These are phyloP conservation scores for Kazachstania sp. DNA, from an alignment of 1,139 yeast species.

Conservation along the genomic window DNA sequence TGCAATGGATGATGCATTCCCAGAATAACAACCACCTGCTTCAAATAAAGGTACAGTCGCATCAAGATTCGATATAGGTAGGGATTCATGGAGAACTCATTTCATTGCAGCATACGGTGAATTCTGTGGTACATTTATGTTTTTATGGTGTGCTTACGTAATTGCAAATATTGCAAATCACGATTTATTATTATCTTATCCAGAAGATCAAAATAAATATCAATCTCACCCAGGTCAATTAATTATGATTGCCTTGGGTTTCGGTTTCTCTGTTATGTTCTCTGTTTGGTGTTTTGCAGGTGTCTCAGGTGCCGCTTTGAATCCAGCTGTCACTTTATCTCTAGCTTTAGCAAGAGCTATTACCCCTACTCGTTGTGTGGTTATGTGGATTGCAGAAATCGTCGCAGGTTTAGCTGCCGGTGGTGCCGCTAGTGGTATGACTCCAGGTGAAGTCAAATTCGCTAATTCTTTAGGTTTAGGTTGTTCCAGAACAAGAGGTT, in stretches of 20 bases:
- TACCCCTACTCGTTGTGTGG: constrained; percentile 60
- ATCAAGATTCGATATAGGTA: constrained; percentile 7
- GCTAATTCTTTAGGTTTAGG: constrained; percentile 69
- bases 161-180: constrained; percentile 83
- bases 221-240: constrained; percentile 56
- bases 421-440: constrained; percentile 80
- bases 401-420: constrained; percentile 91
- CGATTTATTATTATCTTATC: constrained; percentile 39
- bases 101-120: constrained; percentile 52
- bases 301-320: constrained; percentile 82
- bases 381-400: constrained; percentile 61
- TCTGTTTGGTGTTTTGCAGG: constrained; percentile 67
- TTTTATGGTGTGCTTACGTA: constrained; percentile 72
- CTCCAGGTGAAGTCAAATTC: constrained; percentile 72
- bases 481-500: constrained; percentile 64
- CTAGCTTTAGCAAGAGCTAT: constrained; percentile 64
- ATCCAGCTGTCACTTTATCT: constrained; percentile 80
- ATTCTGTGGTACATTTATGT: constrained; percentile 78
- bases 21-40: constrained; percentile 1
- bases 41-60: not conserved
- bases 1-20: constrained; percentile 11
- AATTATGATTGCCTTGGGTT: constrained; percentile 77
- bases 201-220: constrained; percentile 25
- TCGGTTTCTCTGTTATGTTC: constrained; percentile 79
- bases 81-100: constrained; percentile 43